Base-by-base conservation (phyloP, 805 yeast species). In the Candida montana region DNA sequence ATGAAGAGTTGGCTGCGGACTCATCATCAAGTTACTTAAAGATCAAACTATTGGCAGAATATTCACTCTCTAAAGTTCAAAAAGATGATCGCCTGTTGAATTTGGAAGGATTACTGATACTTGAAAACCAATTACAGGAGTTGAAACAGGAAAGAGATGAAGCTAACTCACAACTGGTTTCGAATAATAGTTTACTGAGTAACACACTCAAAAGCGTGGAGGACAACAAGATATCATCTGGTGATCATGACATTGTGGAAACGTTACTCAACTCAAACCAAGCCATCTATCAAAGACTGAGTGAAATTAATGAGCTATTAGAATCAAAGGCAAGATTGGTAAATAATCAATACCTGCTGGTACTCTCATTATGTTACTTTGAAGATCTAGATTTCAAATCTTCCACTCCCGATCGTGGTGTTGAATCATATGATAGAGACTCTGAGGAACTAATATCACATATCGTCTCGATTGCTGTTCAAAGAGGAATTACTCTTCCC, bases 391-490 rank as follows among this genome's bases (percentile, higher is more conserved):
- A 48, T n/a, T 30, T 44, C 15, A n/a, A 12, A 13, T 37, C 26
- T 20, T 17, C 31, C 7, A 5, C 15, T 21, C 23, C 7, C 21
- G 19, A 21, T 11, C 24, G 8, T 17, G 23, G 18, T 11, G 3
- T 27, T n/a, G 23, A 34, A 17, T 6, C 23, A 11, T 11, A 24
- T 34, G 29, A 34, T 33, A 39, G 41, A 28, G 46, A 47, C 20
- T 29, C 51, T 3, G 58, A 57, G 11, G 57, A 55, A 21, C 30
- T 57, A 9, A 21, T 57, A 35, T 51, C 58, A 5, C 49, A 55
- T 31, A 49, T 57, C 27, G 59, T 52, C 2, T 53, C 61, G 1
- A 16, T 32, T 33, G 58, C 59, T 0, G 61, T 53, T 3, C 59
- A 57, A 31, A 49, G 51, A 35, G 50, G 50, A 31, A 40, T 55